A percentile compares a stretch with the other conserved stretches of the same genome.
phyloP scores from a whole-genome alignment of 208 protist genomes.

The Crithidia sp. region DNA sequence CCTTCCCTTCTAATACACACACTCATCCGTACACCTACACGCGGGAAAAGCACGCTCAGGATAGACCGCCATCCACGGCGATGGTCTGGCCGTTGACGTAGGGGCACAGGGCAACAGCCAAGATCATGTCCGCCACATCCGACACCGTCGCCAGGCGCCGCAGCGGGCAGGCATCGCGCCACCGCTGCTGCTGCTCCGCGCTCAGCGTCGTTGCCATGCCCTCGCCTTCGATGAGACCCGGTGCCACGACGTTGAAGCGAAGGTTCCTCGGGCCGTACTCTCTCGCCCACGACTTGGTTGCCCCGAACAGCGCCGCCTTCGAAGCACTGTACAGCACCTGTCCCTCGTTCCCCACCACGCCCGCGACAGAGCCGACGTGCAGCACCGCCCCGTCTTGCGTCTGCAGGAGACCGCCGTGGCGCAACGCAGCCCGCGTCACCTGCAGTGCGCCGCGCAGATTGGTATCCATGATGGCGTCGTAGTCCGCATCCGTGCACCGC shows the following conservation, averaged over 20 bases:
- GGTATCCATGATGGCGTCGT: conserved; percentile 74
- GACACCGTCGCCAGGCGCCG: conserved; percentile 69
- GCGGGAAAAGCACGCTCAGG: conserved; percentile 15
- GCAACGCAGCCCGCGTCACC: conserved; percentile 74
- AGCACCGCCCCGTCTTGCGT: conserved; percentile 62
- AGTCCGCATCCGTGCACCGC: conserved; percentile 67
- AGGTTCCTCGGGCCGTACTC: conserved; percentile 87
- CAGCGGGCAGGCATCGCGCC: conserved; percentile 64
- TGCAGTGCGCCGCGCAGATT: conserved; percentile 79
- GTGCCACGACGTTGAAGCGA: conserved; percentile 92
- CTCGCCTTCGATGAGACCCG: conserved; percentile 86
- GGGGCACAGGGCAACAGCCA: conserved; percentile 50
- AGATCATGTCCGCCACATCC: conserved; percentile 81
- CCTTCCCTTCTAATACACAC: too few species aligned
- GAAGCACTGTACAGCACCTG: conserved; percentile 91
- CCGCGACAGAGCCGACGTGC: conserved; percentile 84
- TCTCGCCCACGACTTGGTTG: conserved; percentile 77
- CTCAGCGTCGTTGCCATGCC: conserved; percentile 76
- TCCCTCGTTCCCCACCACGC: conserved; percentile 78
- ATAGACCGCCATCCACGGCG: conserved; percentile 76
- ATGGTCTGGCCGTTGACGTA: conserved; percentile 90
- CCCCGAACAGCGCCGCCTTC: conserved; percentile 88
- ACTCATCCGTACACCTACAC: too few species aligned
- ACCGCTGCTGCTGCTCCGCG: conserved; percentile 54
- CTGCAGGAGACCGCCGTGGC: conserved; percentile 76